phyloP scores from a whole-genome alignment of 2,329 filamentous ascomycete species.

The Sarocladiaceae sp. region DNA sequence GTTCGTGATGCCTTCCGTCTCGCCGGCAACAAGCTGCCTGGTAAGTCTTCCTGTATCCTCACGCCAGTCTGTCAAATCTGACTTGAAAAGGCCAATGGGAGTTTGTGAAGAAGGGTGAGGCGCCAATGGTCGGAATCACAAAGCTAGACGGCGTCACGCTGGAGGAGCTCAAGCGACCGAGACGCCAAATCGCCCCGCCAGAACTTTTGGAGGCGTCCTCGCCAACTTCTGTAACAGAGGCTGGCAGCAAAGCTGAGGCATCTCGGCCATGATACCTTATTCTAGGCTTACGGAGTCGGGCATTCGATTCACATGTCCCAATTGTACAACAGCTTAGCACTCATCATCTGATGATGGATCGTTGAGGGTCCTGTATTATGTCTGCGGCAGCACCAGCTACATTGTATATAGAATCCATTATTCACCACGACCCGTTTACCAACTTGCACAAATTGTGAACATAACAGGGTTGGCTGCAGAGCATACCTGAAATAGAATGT shows the following conservation, averaged over 20 bases:
- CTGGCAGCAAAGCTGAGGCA: conserved; percentile 27
- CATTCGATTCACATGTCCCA: no score
- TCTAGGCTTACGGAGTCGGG: no score
- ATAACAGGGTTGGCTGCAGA: no score
- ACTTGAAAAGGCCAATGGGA: conserved; percentile 65
- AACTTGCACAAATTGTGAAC: no score
- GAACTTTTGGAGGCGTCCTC: conserved; percentile 28
- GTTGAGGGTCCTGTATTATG: no score
- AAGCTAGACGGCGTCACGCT: conserved; percentile 81
- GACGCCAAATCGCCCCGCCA: conserved; percentile 54
- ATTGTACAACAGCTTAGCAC: background rate
- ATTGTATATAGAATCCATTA: no score
- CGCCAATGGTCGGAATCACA: conserved; percentile 85
- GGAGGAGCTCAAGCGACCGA: conserved; percentile 75
- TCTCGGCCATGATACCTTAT: conserved; percentile 15
- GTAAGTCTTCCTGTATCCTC: conserved; percentile 39
- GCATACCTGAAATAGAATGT: no score
- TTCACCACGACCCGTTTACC: no score
- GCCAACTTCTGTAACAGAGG: conserved; percentile 25
- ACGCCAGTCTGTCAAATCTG: conserved; percentile 13
- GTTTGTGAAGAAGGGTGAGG: conserved; percentile 88
- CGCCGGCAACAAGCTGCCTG: conserved; percentile 90
- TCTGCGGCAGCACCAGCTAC: no score
- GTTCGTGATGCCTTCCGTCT: conserved; percentile 88
- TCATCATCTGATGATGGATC: no score